Base-by-base conservation (phyloP, 2,329 filamentous ascomycete species). In the Sporothrix curviconia region DNA sequence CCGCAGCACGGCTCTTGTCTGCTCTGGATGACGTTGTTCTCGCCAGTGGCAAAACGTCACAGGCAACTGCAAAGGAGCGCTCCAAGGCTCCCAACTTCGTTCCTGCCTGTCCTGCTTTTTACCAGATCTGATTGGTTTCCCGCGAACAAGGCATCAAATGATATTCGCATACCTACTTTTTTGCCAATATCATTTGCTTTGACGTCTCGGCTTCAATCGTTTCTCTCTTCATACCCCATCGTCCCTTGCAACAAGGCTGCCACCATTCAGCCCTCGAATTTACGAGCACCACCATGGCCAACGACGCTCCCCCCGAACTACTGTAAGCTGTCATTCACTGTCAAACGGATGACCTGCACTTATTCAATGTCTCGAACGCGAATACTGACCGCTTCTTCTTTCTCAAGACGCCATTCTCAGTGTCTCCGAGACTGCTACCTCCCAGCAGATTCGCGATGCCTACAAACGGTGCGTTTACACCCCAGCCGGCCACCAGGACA, bases 371-470 rank as follows among this genome's bases (percentile, higher is more conserved):
- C 56, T 52, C 44, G 30, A 30, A 39, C 42, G 36, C n/a, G 32
- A 12, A 7, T 43, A 30, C 43, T 52, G 39, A 55, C 55, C 24
- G 24, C 28, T 12, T 57, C 5, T 32, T 64, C 61, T 60, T 44
- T 25, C 5, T 51, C 12, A 62, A 92, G 89, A 92, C 74, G 83
- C 81, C 52, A 81, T 88, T 62, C 84, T 96, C 51, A 87, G 87
- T 62, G 72, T 96, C 60, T 70, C 85, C 53, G 81, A 89, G 36
- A 86, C 80, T 64, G 91, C 92, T 34, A 87, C 84, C 0, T 83
- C 85, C 59, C 84, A 91, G 67, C 88, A 97, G 70, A 86, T 99
- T 68, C 88, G 92, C 65, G 88, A 90, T 78, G 94, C 92, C 52
- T 99, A 97, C 78, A 99, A 99, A 71, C 87, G 87, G 87, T 89